Conservation (phyloP, 1,284 basidiomycete genomes). For the Ganoderma lingzhi region DNA sequence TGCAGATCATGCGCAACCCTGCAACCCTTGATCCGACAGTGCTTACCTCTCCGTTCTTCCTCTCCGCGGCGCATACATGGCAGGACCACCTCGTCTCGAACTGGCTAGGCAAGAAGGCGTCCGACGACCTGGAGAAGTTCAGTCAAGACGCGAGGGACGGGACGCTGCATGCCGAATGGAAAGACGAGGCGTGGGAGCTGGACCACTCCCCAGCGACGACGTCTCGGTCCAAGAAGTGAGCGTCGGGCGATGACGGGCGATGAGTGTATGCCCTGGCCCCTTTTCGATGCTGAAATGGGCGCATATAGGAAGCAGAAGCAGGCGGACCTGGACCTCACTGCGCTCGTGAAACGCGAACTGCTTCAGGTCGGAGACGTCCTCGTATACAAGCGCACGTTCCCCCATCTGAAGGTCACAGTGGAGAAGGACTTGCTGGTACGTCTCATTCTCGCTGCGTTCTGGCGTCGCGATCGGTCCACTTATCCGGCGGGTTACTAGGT, state of each 20-base stretch:
- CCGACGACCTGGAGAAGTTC: slow-evolving; percentile 51
- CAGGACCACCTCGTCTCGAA: slow-evolving; percentile 66
- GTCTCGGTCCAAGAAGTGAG: slow-evolving; percentile 19
- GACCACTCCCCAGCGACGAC: slow-evolving; percentile 42
- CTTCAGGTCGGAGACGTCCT: slow-evolving; percentile 61
- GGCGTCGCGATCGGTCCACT: neutral
- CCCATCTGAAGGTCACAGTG: slow-evolving; percentile 45
- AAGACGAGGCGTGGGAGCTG: slow-evolving; percentile 65
- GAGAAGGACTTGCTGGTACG: slow-evolving; percentile 64
- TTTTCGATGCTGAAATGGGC: slow-evolving; percentile 31
- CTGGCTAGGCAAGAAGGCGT: slow-evolving; percentile 56
- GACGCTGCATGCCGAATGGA: slow-evolving; percentile 61
- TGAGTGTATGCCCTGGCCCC: neutral
- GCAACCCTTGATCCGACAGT: slow-evolving; percentile 48
- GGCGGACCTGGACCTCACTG: slow-evolving; percentile 46
- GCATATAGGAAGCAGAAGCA: slow-evolving; percentile 29
- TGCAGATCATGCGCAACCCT: slow-evolving; percentile 16
- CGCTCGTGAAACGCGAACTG: slow-evolving; percentile 53
- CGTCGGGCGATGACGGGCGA: neutral
- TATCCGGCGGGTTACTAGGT: slow-evolving; percentile 45
- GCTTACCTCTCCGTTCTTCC: slow-evolving; percentile 62
- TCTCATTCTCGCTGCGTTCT: neutral
- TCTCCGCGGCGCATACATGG: slow-evolving; percentile 62
- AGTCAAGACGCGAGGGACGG: slow-evolving; percentile 51
- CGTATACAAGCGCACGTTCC: slow-evolving; percentile 56